These are phyloP conservation scores for Yamadazyma sp. DNA, from an alignment of 805 yeast genomes.

Conservation along the genomic window DNA sequence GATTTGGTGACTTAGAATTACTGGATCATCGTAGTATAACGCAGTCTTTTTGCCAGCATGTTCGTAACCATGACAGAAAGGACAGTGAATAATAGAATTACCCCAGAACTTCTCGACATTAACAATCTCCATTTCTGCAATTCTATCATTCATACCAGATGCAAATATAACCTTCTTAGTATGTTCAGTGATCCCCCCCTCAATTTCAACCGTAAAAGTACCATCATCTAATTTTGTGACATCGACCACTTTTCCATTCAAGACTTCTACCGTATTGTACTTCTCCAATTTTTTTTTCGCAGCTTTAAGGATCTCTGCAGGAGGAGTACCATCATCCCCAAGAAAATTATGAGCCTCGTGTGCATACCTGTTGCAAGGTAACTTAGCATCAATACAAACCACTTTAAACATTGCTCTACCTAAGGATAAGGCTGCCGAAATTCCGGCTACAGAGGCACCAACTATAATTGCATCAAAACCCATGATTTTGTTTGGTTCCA, in stretches of 20 bases:
- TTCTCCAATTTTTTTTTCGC: neutral
- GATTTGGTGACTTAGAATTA: neutral
- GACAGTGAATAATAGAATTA: neutral
- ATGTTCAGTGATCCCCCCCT: neutral
- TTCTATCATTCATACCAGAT: neutral
- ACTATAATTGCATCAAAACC: neutral
- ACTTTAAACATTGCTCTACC: neutral
- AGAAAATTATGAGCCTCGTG: neutral
- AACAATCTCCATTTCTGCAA: neutral
- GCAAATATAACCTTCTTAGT: neutral
- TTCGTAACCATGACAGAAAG: neutral
- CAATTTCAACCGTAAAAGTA: neutral
- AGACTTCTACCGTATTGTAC: neutral
- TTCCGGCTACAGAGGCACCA: neutral
- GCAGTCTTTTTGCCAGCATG: neutral
- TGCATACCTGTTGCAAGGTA: neutral
- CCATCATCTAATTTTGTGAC: neutral
- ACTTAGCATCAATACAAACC: neutral
- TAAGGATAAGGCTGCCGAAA: neutral
- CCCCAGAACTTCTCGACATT: conserved; percentile 1
- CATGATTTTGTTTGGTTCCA: too few species aligned
- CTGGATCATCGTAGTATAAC: neutral
- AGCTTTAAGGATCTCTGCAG: neutral
- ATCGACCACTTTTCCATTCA: neutral
- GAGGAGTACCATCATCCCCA: neutral